phyloP scores from a whole-genome alignment of 805 yeast species.

The Saturnispora saitoi region DNA sequence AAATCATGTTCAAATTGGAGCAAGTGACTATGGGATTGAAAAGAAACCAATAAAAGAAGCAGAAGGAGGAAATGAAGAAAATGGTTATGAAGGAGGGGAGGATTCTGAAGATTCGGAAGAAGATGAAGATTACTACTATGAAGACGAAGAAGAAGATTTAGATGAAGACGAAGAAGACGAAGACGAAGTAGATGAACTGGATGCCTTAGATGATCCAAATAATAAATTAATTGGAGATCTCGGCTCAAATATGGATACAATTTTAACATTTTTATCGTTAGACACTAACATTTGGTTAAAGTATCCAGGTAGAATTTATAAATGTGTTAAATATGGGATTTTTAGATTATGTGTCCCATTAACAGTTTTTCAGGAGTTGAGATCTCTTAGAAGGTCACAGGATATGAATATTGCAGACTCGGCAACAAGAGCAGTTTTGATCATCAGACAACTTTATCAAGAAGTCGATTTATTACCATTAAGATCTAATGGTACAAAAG shows the following conservation, averaged over 20 bases:
- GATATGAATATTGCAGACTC: constrained; percentile 72
- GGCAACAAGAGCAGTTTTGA: constrained; percentile 72
- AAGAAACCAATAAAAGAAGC: constrained; percentile 26
- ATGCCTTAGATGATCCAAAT: constrained; percentile 1
- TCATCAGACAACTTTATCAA: constrained; percentile 55
- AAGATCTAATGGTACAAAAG: constrained; percentile 61
- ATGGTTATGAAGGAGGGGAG: constrained; percentile 16
- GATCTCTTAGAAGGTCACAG: constrained; percentile 60
- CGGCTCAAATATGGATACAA: constrained; percentile 49
- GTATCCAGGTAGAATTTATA: constrained; percentile 69
- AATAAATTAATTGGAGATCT: constrained; percentile 35
- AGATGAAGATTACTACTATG: constrained; percentile 4
- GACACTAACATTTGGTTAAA: constrained; percentile 79
- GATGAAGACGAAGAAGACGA: not conserved
- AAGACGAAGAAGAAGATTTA: not conserved
- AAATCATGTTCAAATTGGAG: constrained; percentile 12
- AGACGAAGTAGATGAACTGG: constrained; percentile 8
- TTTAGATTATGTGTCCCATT: constrained; percentile 59
- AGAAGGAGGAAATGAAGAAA: constrained; percentile 16
- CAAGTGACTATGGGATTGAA: constrained; percentile 24
- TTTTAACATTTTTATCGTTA: constrained; percentile 49
- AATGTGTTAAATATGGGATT: constrained; percentile 52
- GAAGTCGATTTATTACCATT: constrained; percentile 50
- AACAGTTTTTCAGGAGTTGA: constrained; percentile 68
- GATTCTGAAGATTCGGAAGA: constrained; percentile 7